Evolutionary conservation across 805 yeast genomes (phyloP).

Genomic region (Yamadazyma insecticola): DNA sequence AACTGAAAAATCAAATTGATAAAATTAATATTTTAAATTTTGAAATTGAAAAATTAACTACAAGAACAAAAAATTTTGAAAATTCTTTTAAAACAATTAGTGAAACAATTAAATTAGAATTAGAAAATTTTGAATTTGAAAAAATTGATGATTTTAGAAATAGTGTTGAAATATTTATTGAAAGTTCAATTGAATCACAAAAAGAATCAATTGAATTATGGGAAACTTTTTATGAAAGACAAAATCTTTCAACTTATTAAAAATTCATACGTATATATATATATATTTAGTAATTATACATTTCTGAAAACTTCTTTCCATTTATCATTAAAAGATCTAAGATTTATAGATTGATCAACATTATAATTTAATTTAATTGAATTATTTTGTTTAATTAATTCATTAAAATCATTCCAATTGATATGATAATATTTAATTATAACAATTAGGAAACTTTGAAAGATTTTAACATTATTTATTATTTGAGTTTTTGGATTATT

Average conservation of each 20-base stretch:
- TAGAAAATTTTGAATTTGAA: slow-evolving; percentile 66
- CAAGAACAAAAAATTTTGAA: slow-evolving; percentile 49
- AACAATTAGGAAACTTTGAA: slow-evolving; percentile 28
- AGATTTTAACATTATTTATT: slow-evolving; percentile 24
- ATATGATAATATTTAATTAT: slow-evolving; percentile 37
- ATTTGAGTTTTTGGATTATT: slow-evolving; percentile 27
- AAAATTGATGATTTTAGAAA: slow-evolving; percentile 81
- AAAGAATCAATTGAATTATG: slow-evolving; percentile 86
- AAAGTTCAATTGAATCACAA: slow-evolving; percentile 86
- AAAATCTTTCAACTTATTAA: slow-evolving; percentile 14
- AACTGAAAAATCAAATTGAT: slow-evolving; percentile 53
- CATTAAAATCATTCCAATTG: slow-evolving; percentile 34
- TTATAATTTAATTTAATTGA: slow-evolving; percentile 35
- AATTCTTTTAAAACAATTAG: slow-evolving; percentile 61
- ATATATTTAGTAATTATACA: slow-evolving; percentile 6
- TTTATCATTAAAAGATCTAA: slow-evolving; percentile 33
- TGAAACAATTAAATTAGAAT: slow-evolving; percentile 61
- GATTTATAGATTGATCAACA: slow-evolving; percentile 26
- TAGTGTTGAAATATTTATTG: slow-evolving; percentile 85
- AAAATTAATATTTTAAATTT: slow-evolving; percentile 52
- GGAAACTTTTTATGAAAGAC: slow-evolving; percentile 76
- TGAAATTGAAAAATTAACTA: slow-evolving; percentile 56
- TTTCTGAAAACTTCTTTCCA: slow-evolving; percentile 24
- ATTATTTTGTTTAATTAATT: slow-evolving; percentile 28
- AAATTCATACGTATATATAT: slow-evolving; percentile 1